Evolutionary conservation across 2,329 filamentous ascomycete genomes (phyloP).

Genomic region (Dactylellina leptospora): DNA sequence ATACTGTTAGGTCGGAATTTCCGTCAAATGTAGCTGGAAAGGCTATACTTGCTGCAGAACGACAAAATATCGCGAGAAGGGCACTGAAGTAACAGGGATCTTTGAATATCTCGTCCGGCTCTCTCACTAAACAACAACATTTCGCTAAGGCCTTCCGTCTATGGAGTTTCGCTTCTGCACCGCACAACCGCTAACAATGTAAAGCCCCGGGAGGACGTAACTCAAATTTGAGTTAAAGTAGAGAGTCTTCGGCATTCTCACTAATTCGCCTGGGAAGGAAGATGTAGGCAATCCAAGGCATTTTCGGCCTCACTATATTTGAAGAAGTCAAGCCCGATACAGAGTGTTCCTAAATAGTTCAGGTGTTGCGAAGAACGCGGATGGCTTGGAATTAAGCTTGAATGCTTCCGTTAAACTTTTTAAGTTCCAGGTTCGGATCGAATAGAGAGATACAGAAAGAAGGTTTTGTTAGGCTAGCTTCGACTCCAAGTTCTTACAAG

Average conservation of each 20-base stretch:
- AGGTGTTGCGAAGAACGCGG: neutral
- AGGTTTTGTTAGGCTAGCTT: neutral
- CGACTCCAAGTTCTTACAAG: constrained; percentile 3
- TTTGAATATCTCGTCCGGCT: neutral
- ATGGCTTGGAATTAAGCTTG: constrained; percentile 1
- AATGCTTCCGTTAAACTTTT: neutral
- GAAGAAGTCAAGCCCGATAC: neutral
- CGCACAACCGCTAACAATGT: neutral
- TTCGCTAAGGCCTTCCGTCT: constrained; percentile 2
- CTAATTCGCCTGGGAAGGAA: neutral
- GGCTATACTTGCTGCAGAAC: constrained; percentile 6
- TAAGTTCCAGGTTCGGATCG: neutral
- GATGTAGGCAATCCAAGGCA: neutral
- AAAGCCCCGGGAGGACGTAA: neutral
- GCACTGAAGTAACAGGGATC: neutral
- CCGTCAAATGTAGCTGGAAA: neutral
- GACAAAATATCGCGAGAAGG: neutral
- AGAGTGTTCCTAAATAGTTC: too few relatives aligned
- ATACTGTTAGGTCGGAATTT: too few relatives aligned
- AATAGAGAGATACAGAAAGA: neutral
- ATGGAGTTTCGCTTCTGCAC: neutral
- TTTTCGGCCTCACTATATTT: neutral
- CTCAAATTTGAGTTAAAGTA: neutral
- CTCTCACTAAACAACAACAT: neutral
- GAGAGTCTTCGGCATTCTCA: neutral